Evolutionary conservation across 1,139 yeast genomes (phyloP).

Genomic region (Spathaspora sp.): DNA sequence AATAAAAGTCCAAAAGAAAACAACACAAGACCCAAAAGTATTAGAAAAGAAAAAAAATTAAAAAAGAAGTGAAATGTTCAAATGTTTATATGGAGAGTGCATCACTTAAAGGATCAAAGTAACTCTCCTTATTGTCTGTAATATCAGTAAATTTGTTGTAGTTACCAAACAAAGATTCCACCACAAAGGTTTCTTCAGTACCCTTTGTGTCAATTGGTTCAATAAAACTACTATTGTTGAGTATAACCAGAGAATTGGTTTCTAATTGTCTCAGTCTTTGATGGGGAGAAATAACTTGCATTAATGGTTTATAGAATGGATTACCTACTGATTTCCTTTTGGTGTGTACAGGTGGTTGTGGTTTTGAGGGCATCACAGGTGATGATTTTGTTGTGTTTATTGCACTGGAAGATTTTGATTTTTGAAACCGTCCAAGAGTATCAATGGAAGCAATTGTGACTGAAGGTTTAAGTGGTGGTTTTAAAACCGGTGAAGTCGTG

Average conservation of each 20-base stretch:
- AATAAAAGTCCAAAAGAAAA: background rate
- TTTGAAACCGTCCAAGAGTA: slow-evolving; percentile 10
- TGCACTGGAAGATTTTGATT: slow-evolving; percentile 7
- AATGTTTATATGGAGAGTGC: background rate
- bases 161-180: slow-evolving; percentile 10
- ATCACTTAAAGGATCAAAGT: slow-evolving; percentile 6
- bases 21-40: background rate
- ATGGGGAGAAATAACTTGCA: slow-evolving; percentile 2
- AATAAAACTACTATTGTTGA: background rate
- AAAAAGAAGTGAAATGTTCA: background rate
- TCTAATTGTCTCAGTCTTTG: background rate
- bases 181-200: slow-evolving; percentile 6
- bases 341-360: slow-evolving; percentile 1
- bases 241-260: background rate
- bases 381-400: slow-evolving; percentile 11
- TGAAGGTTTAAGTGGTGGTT: slow-evolving; percentile 23
- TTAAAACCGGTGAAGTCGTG: slow-evolving; percentile 8
- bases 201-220: background rate
- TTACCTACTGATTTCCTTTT: slow-evolving; percentile 11
- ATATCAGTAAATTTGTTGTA: background rate
- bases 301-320: slow-evolving; percentile 16
- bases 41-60: background rate
- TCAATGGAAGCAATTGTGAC: slow-evolving; percentile 27
- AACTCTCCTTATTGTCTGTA: slow-evolving; percentile 4
- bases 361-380: background rate